Base-by-base conservation (phyloP, 306 rosid species). In the Astragalus membranaceus region DNA sequence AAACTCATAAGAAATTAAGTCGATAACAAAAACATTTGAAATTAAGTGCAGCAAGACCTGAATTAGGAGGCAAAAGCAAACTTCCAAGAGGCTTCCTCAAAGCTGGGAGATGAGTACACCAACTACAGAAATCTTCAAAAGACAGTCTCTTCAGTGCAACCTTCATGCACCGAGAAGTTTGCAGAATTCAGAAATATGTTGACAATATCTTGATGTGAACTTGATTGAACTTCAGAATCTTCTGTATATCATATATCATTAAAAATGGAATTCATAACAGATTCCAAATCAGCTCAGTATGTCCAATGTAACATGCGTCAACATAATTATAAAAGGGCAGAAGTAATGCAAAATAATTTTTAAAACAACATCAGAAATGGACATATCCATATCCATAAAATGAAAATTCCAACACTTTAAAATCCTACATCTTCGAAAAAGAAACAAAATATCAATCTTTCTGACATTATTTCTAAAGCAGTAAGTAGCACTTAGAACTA, bases 261-360 rank as follows among this genome's bases (percentile, higher is more conserved):
- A 70, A 83, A 78, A 65, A 90, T 84, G 56, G 84, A 78, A 56
- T 32, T 58, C 73, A 92, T 65, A 82, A 82, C 88, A 35, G 86
- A 73, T 76, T 92, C 87, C 87, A 92, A 78, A 76, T 92, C 97
- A 49, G 89, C 83, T 90, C 98, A 90, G 89, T 85, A 81, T 79
- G 46, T 39, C 75, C 37, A 81, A 51, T 23, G 47, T 80, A 75
- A 59, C 72, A 59, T 59, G 41, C 80, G 76, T 70, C 75, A 54
- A 60, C 14, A 41, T 60, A 39, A 63, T 76, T 16, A 48, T 36
- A 78, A 16, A 64, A 75, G 32, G 53, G 51, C 46, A 4, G 43
- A 39, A 12, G 15, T 12, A 55, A 72, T 32, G 66, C 51, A 67
- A 49, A 49, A 13, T 53, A 41, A 20, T 23, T 47, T 13, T 54